These are phyloP conservation scores for Thielaviopsis euricoi DNA, from an alignment of 2,329 filamentous ascomycete species.

Conservation along the genomic window DNA sequence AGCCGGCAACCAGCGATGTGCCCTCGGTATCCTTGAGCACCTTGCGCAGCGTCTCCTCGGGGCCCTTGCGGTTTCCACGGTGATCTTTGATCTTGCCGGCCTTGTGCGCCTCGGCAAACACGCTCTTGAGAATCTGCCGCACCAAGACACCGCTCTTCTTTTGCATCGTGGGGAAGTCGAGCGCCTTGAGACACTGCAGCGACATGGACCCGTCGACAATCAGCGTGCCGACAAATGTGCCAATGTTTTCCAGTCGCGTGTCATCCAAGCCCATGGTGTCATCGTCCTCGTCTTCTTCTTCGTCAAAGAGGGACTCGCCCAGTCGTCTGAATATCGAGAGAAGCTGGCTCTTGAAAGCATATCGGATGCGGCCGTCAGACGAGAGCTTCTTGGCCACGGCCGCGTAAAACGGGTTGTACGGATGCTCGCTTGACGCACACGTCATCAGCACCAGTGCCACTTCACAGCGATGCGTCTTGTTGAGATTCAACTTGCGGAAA, in stretches of 20 bases:
- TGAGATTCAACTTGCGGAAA: slow-evolving; percentile 66
- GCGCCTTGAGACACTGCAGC: slow-evolving; percentile 41
- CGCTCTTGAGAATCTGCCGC: slow-evolving; percentile 61
- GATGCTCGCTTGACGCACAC: slow-evolving; percentile 65
- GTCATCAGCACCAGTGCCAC: slow-evolving; percentile 78
- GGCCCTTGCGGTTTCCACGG: background rate
- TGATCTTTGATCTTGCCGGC: slow-evolving; percentile 27
- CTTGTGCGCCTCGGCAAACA: slow-evolving; percentile 47
- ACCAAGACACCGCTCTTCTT: slow-evolving; percentile 61
- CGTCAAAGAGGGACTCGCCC: slow-evolving; percentile 62
- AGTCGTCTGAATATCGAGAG: slow-evolving; percentile 75
- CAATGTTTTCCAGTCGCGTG: slow-evolving; percentile 34
- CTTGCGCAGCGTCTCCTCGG: slow-evolving; percentile 40
- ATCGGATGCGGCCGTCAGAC: slow-evolving; percentile 55
- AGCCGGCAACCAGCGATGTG: slow-evolving; percentile 51
- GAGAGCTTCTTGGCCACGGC: slow-evolving; percentile 69
- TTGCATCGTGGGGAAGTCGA: slow-evolving; percentile 67
- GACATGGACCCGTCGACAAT: slow-evolving; percentile 29
- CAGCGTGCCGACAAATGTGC: slow-evolving; percentile 36
- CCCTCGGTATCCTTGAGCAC: slow-evolving; percentile 50
- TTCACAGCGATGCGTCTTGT: slow-evolving; percentile 71
- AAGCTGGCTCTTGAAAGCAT: slow-evolving; percentile 73
- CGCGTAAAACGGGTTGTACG: slow-evolving; percentile 88
- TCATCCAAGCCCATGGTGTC: slow-evolving; percentile 31
- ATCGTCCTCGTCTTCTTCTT: slow-evolving; percentile 40